Evolutionary conservation across 257 asterid species (phyloP).

Genomic region (Lycium ferocissimum): DNA sequence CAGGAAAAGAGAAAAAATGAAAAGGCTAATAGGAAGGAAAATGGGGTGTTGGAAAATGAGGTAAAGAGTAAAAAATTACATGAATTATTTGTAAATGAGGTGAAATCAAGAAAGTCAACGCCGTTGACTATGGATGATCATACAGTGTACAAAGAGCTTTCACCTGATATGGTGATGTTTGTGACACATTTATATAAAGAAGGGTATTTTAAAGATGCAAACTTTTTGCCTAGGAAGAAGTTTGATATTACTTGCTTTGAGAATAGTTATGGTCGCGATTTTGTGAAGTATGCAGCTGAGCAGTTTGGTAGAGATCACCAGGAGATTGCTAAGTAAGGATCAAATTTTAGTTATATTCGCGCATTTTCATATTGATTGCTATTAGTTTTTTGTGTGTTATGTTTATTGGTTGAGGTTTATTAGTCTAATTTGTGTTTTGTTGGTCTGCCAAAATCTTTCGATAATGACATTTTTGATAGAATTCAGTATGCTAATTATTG

Average conservation of each 20-base stretch:
- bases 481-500: constrained; percentile 12
- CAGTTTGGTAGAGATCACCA: constrained; percentile 70
- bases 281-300: constrained; percentile 63
- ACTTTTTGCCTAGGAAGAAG: constrained; percentile 48
- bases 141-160: constrained; percentile 56
- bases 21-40: constrained; percentile 5
- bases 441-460: not conserved
- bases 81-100: constrained; percentile 43
- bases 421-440: not conserved
- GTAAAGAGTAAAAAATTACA: constrained; percentile 37
- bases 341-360: not conserved
- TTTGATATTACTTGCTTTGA: constrained; percentile 58
- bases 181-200: constrained; percentile 49
- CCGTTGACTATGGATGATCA: constrained; percentile 50
- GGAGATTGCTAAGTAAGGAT: constrained; percentile 72
- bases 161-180: constrained; percentile 68
- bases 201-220: constrained; percentile 65
- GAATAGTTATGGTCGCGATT: constrained; percentile 60
- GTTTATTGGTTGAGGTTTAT: not conserved
- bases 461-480: not conserved
- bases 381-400: not conserved
- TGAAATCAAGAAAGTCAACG: constrained; percentile 27
- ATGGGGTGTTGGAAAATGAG: constrained; percentile 14
- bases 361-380: too few relatives aligned
- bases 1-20: constrained; percentile 35